A percentile compares a stretch with the other conserved stretches of the same genome.
phyloP scores from a whole-genome alignment of 2,329 filamentous ascomycete species.

The Tympanopsis confertula region DNA sequence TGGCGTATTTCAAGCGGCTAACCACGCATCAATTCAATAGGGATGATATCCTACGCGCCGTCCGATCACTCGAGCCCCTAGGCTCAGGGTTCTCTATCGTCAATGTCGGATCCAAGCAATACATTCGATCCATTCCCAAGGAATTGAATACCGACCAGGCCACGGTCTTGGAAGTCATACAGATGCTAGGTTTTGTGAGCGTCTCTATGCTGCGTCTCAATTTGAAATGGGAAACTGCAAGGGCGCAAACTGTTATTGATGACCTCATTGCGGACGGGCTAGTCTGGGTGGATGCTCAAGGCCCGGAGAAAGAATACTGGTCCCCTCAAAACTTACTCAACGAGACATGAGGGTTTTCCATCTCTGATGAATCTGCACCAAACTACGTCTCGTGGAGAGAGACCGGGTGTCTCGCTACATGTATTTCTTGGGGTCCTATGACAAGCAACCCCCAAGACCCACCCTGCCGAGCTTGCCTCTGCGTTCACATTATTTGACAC shows the following conservation, averaged over 20 bases:
- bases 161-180: constrained; percentile 48
- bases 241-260: constrained; percentile 51
- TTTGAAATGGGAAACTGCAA: constrained; percentile 48
- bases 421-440: too few species aligned
- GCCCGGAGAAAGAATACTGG: constrained; percentile 58
- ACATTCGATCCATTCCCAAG: constrained; percentile 56
- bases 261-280: constrained; percentile 54
- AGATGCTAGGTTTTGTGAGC: constrained; percentile 53
- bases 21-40: too few species aligned
- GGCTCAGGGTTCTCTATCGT: constrained; percentile 54
- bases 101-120: constrained; percentile 45
- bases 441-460: too few species aligned
- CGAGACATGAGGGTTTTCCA: too few species aligned
- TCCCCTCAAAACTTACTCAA: constrained; percentile 19
- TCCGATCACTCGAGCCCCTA: constrained; percentile 50
- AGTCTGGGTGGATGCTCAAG: constrained; percentile 58
- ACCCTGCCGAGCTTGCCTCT: too few species aligned
- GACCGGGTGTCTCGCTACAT: too few species aligned
- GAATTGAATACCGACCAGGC: constrained; percentile 59
- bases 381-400: too few species aligned
- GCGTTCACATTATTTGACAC: too few species aligned
- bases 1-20: background rate
- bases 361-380: too few species aligned
- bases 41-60: constrained; percentile 54
- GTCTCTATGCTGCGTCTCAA: constrained; percentile 52